Conservation (phyloP, 495 filamentous ascomycete genomes). For the Diplogelasinospora grovesii region DNA sequence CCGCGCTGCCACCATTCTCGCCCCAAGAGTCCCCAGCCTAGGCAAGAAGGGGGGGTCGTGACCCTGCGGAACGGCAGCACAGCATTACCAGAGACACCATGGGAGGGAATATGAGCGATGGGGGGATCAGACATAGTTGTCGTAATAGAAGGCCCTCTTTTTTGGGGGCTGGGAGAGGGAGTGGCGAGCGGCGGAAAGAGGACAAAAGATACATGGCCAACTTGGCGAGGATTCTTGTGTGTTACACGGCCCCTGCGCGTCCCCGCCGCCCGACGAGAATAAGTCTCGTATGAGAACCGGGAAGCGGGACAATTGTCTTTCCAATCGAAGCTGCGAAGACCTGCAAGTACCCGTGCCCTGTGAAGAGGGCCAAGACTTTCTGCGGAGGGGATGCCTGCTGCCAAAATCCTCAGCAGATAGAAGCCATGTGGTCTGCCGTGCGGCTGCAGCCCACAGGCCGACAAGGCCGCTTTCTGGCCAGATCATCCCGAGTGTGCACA, state of each 20-base stretch:
- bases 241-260: constrained; percentile 24
- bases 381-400: background rate
- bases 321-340: constrained; percentile 12
- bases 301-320: constrained; percentile 10
- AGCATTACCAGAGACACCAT: constrained; percentile 13
- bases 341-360: constrained; percentile 14
- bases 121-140: constrained; percentile 8
- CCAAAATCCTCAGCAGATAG: background rate
- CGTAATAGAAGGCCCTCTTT: background rate
- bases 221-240: constrained; percentile 4
- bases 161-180: background rate
- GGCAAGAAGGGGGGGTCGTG: constrained; percentile 1
- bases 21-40: constrained; percentile 1
- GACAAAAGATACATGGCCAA: constrained; percentile 2
- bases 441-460: constrained; percentile 3
- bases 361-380: background rate
- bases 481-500: background rate
- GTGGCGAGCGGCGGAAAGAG: background rate
- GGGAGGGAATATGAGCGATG: too few relatives aligned
- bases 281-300: constrained; percentile 26
- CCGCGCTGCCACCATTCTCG: background rate
- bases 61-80: constrained; percentile 15
- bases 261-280: constrained; percentile 29
- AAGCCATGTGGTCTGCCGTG: constrained; percentile 7
- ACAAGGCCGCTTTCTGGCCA: constrained; percentile 3